Evolutionary conservation across 805 yeast genomes (phyloP).

Genomic region (Wickerhamomyces bisporus): DNA sequence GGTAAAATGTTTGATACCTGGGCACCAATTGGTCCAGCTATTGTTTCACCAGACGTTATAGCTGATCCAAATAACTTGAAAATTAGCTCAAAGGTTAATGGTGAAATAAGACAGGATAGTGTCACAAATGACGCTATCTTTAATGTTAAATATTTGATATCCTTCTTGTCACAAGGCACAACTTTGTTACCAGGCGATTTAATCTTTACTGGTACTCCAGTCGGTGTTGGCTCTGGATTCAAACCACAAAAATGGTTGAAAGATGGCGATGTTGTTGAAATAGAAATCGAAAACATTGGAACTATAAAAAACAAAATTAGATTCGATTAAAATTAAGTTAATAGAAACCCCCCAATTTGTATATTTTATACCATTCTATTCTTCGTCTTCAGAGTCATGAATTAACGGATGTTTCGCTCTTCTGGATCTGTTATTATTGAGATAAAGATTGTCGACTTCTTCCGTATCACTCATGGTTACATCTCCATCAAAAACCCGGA

Average conservation of each 20-base stretch:
- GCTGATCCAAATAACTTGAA: conserved; percentile 27
- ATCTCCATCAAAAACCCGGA: neutral
- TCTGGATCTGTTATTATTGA: neutral
- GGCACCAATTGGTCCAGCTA: conserved; percentile 55
- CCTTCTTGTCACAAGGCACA: conserved; percentile 45
- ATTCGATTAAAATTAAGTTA: conserved; percentile 17
- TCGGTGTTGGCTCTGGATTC: conserved; percentile 47
- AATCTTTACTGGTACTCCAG: conserved; percentile 53
- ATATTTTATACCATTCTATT: no score
- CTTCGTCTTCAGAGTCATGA: neutral
- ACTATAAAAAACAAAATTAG: conserved; percentile 33
- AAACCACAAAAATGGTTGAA: conserved; percentile 37
- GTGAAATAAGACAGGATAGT: conserved; percentile 40
- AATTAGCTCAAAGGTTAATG: conserved; percentile 40
- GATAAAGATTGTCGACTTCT: neutral
- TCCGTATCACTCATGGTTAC: neutral
- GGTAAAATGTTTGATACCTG: conserved; percentile 52
- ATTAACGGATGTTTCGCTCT: neutral
- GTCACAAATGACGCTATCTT: conserved; percentile 46
- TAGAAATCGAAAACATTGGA: conserved; percentile 40
- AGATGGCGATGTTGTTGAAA: conserved; percentile 39
- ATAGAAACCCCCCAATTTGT: no score
- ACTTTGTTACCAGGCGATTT: conserved; percentile 50
- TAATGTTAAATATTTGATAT: conserved; percentile 35
- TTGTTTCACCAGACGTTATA: conserved; percentile 32